These are phyloP conservation scores for Blastobotrys attinorum DNA, from an alignment of 805 yeast species.

Conservation along the genomic window DNA sequence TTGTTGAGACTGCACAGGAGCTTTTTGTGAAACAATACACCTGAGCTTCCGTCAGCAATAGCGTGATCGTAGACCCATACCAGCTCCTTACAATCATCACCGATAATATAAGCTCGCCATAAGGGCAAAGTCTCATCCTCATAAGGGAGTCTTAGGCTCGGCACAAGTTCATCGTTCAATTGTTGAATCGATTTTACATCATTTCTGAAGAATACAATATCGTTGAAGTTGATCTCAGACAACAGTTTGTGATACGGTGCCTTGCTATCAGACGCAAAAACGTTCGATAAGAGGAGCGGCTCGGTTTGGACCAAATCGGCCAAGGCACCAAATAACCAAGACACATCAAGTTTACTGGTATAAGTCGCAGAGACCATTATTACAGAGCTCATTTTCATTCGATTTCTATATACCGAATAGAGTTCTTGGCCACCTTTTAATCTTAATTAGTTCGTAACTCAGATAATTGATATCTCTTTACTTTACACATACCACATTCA, in stretches of 20 bases:
- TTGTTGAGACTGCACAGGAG: slow-evolving; percentile 1
- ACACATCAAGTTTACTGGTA: slow-evolving; percentile 1
- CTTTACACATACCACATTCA: not conserved
- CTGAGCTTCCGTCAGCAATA: slow-evolving; percentile 5
- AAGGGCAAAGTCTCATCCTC: slow-evolving; percentile 5
- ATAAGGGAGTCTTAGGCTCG: slow-evolving; percentile 2
- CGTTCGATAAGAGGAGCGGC: slow-evolving; percentile 9
- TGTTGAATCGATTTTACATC: not conserved
- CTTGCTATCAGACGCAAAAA: slow-evolving; percentile 5
- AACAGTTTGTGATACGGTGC: slow-evolving; percentile 4
- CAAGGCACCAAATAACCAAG: slow-evolving; percentile 5
- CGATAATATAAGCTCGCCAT: slow-evolving; percentile 8
- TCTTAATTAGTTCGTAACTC: not conserved
- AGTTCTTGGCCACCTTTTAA: slow-evolving; percentile 1
- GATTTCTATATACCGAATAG: slow-evolving; percentile 2
- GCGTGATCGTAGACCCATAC: slow-evolving; percentile 7
- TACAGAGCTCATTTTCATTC: slow-evolving; percentile 3
- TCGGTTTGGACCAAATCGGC: slow-evolving; percentile 6
- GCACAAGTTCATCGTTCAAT: slow-evolving; percentile 2
- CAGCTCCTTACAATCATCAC: slow-evolving; percentile 1
- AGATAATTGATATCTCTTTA: not conserved
- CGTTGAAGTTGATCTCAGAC: slow-evolving; percentile 4
- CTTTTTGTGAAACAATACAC: slow-evolving; percentile 5
- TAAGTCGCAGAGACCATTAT: slow-evolving; percentile 8
- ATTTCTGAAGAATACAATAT: slow-evolving; percentile 7